phyloP scores from a whole-genome alignment of 345 rosid species.

The Hypericum androsaemum region DNA sequence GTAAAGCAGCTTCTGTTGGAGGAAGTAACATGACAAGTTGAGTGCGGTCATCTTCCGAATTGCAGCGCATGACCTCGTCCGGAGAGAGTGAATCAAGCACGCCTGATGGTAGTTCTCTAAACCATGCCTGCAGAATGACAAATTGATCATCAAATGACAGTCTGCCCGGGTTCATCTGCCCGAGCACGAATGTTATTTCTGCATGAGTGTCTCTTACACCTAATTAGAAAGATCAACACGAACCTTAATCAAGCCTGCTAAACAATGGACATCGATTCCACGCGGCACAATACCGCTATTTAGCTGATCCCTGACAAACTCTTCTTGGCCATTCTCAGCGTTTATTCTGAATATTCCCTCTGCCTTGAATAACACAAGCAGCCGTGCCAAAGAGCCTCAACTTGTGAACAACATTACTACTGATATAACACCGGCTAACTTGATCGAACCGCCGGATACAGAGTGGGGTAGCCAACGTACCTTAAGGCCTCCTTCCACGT shows the following conservation, averaged over 20 bases:
- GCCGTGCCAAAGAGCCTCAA: conserved; percentile 7
- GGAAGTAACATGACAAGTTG: conserved; percentile 64
- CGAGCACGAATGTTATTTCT: too few species aligned
- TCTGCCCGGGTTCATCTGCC: too few species aligned
- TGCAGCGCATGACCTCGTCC: conserved; percentile 86
- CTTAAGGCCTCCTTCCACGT: conserved; percentile 75
- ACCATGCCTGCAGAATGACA: conserved; percentile 53
- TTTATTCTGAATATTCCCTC: conserved; percentile 91
- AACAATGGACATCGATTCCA: conserved; percentile 81
- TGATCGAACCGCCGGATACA: not conserved
- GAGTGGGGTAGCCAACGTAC: conserved; percentile 16
- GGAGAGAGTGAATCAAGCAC: conserved; percentile 79
- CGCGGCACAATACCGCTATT: conserved; percentile 66
- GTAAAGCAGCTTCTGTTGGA: conserved; percentile 70
- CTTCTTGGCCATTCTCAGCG: conserved; percentile 78
- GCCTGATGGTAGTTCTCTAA: conserved; percentile 87
- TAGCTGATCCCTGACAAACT: conserved; percentile 51
- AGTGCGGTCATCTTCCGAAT: conserved; percentile 74
- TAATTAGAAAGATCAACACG: not conserved
- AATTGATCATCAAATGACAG: too few species aligned
- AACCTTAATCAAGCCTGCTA: conserved; percentile 90
- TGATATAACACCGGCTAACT: not conserved
- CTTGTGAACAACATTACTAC: not conserved
- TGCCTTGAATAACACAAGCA: conserved; percentile 43
- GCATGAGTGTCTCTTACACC: too few species aligned